Conservation (phyloP, 495 filamentous ascomycete genomes). For the Aspergillus nanangensis region DNA sequence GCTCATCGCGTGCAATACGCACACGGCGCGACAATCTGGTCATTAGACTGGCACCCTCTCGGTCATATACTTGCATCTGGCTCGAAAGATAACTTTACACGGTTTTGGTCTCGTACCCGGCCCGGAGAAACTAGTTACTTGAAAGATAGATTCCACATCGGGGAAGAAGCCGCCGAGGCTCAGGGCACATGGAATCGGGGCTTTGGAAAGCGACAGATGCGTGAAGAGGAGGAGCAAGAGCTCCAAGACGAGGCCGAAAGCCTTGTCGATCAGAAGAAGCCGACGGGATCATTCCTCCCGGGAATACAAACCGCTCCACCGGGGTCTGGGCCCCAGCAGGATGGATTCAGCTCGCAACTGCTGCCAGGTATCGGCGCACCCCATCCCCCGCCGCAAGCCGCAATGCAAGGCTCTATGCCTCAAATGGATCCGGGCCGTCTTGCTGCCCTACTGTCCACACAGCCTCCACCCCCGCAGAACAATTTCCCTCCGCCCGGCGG, state of each 20-base stretch:
- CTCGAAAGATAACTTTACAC: constrained; percentile 92
- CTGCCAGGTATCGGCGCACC: constrained; percentile 47
- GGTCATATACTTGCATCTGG: constrained; percentile 98
- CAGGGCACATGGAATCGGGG: constrained; percentile 87
- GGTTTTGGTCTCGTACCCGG: constrained; percentile 88
- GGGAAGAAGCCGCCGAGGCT: constrained; percentile 86
- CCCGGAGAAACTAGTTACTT: constrained; percentile 80
- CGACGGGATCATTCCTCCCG: constrained; percentile 41
- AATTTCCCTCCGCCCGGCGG: constrained; percentile 21
- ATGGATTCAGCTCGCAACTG: constrained; percentile 29
- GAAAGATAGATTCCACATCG: constrained; percentile 91
- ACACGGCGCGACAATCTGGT: constrained; percentile 94
- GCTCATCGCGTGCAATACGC: constrained; percentile 81
- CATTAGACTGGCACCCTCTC: constrained; percentile 92
- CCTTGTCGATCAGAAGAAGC: constrained; percentile 87
- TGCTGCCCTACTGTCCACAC: constrained; percentile 41
- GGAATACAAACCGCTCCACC: constrained; percentile 46
- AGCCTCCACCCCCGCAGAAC: constrained; percentile 31
- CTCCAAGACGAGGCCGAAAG: constrained; percentile 89
- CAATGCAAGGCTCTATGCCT: constrained; percentile 43
- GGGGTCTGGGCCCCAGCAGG: constrained; percentile 25
- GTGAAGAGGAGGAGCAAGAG: constrained; percentile 90
- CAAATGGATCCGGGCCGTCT: constrained; percentile 50
- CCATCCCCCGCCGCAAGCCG: constrained; percentile 45
- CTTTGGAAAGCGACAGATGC: constrained; percentile 71